Evolutionary conservation across 2,329 filamentous ascomycete species (phyloP), one percentile per base, ranked within the genome.

Genomic region (Pestalotiopsis sp.): DNA sequence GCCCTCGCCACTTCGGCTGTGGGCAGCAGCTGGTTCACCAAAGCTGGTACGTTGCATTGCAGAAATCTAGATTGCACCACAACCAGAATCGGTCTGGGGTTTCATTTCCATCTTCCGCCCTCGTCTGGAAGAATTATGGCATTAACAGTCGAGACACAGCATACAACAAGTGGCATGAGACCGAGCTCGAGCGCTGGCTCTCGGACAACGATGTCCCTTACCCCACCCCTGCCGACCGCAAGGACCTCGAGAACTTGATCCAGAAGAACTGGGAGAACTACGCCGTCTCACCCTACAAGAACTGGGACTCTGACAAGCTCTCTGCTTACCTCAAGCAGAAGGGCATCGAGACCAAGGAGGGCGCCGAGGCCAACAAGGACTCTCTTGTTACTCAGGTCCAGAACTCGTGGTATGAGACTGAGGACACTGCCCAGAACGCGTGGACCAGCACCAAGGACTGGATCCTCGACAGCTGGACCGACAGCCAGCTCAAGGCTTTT

Each of bases 101-200:
- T 45, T 9, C 27, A 11, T 4, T 38, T 31, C 66, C 4, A 23
- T 23, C n/a, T 39, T 31, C 27, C 25, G 17, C 38, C 39, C 60
- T 39, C 52, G 13, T 27, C 66, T 6, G 49, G 39, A 49, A 27
- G 31, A 7, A 36, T 36, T 14, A 36, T 38, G 23, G 38, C 12
- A 31, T 39, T 65, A 39, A 65, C 62, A 27, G 12, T 11, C 13
- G 6, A 23, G 12, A 12, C 17, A 12, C 77, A 97, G 95, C 92
- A 17, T 98, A 98, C 87, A 98, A 98, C 84, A 98, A 96, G 81
- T 99, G 96, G 96, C 95, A 98, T 77, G 92, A 98, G 85, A 97
- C 93, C 25, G 96, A 99, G 86, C 90, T 99, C 38, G 95, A 99
- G 84, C 90, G 95, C 77, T 99, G 96, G 96, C 90, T 99, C 64